These are phyloP conservation scores for Thalassiosira ordinaria DNA, from an alignment of 352 stramenopile species.

Conservation along the genomic window DNA sequence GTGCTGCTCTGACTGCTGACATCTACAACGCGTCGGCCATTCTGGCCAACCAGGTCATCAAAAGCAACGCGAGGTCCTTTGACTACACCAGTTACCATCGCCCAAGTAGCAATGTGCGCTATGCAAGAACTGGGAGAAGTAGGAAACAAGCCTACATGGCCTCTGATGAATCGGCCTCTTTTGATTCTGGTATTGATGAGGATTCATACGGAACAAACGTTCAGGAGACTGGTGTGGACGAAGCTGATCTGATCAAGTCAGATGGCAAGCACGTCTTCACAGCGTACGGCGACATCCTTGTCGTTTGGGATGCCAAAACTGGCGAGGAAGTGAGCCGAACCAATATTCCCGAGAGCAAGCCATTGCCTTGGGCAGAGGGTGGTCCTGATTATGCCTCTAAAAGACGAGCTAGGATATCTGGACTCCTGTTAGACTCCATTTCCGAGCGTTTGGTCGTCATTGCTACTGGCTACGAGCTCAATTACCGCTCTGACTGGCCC, in stretches of 20 bases:
- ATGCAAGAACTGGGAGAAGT: not conserved
- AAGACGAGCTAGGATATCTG: conserved; percentile 15
- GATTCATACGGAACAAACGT: conserved; percentile 58
- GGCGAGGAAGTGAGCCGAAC: conserved; percentile 3
- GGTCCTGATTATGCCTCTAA: not conserved
- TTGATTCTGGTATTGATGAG: conserved; percentile 1
- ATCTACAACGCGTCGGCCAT: conserved; percentile 29
- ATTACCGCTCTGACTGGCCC: conserved; percentile 23
- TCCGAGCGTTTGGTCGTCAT: conserved; percentile 20
- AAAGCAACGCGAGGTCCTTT: not conserved
- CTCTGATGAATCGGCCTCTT: too few relatives aligned
- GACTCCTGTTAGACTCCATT: conserved; percentile 14
- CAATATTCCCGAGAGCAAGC: conserved; percentile 7
- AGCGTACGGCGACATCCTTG: conserved; percentile 49
- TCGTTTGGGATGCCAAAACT: conserved; percentile 44
- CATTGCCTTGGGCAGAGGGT: not conserved
- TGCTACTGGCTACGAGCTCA: conserved; percentile 13
- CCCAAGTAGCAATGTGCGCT: not conserved
- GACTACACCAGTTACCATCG: not conserved
- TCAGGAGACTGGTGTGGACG: conserved; percentile 61
- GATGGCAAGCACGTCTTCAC: conserved; percentile 60
- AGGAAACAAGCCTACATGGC: not conserved
- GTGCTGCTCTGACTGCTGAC: not conserved
- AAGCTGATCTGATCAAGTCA: conserved; percentile 60
- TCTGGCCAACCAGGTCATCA: conserved; percentile 22